phyloP scores from a whole-genome alignment of 192 early-diverging fungal species.

The Backusella sp. region DNA sequence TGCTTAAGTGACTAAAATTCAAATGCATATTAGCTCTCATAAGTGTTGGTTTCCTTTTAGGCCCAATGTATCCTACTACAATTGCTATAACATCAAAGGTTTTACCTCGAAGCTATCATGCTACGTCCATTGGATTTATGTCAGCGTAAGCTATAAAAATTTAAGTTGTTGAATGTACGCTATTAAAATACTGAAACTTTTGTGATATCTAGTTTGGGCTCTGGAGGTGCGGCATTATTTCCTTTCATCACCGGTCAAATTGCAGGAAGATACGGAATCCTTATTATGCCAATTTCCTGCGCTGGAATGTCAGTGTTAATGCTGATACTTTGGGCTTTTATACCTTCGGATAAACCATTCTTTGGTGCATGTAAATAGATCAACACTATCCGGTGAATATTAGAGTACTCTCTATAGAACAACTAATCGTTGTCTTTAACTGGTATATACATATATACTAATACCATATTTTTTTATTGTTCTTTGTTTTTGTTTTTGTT shows the following conservation, averaged over 20 bases:
- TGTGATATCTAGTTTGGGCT: constrained; percentile 9
- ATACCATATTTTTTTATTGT: too few relatives aligned
- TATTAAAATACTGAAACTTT: background rate
- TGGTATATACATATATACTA: too few relatives aligned
- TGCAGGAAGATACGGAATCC: constrained; percentile 18
- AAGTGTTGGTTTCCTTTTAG: constrained; percentile 25
- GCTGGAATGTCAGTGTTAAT: constrained; percentile 15
- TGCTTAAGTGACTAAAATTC: background rate
- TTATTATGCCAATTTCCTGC: constrained; percentile 18
- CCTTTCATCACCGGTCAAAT: constrained; percentile 27
- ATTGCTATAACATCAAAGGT: constrained; percentile 28
- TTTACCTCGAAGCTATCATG: constrained; percentile 20
- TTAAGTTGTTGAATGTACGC: background rate
- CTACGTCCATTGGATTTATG: constrained; percentile 35
- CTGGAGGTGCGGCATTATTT: constrained; percentile 26
- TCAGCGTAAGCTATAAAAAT: constrained; percentile 13
- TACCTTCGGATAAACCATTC: constrained; percentile 16
- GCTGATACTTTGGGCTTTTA: constrained; percentile 27
- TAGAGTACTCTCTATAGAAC: background rate
- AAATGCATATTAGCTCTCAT: background rate
- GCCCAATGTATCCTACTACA: constrained; percentile 29
- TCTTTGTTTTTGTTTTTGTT: too few relatives aligned
- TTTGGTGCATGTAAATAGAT: constrained; percentile 6
- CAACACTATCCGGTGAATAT: background rate
- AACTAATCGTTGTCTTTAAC: background rate